Base-by-base conservation (phyloP, 2,329 filamentous ascomycete species). In the Pestalotiopsis sp. region DNA sequence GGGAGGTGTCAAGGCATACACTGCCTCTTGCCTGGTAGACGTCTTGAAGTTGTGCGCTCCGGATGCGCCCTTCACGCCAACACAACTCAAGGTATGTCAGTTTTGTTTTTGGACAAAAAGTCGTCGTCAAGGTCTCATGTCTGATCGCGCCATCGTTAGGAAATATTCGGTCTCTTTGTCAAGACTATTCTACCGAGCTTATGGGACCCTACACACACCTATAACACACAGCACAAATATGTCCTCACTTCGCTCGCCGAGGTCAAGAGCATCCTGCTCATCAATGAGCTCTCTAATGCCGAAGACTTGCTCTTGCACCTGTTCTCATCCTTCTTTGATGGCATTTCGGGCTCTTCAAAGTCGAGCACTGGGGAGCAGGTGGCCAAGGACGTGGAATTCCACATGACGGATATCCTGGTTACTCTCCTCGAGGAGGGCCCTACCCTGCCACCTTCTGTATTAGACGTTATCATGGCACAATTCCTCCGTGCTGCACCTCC, bases 391-490 rank as follows among this genome's bases (percentile, higher is more conserved):
- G 93, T 98, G 68, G 94, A 98, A 79, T 94, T 94, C 75, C 92
- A 96, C 78, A 93, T 99, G 87, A 96, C 92, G 25, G 90, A 93
- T 65, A 88, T 98, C 71, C 87, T 99, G 25, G 90, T 92, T 59
- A 93, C 91, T 64, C 83, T 99, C 65, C 92, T 99, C 25, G 96
- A 98, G 72, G 96, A 99, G 82, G 91, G 92, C 20, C 84, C 88
- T 1, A 90, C 88, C 49, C 86, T 99, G 20, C 93, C 95, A 0
- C 86, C 91, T 6, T 91, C 93, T 69, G 93, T 97, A 2, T 90
- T 98, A 23, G 95, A 99, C 78, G 90, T 95, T 38, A 94, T 99
- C 73, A 93, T 99, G 77, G 95, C 95, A 7, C 97, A 99, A 79
- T 99, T 99, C 76, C 84, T 99, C 67, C 90, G 96, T 74, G 94